Base-by-base conservation (phyloP, 768 basidiomycete genomes). In the Mycena chlorophos region DNA sequence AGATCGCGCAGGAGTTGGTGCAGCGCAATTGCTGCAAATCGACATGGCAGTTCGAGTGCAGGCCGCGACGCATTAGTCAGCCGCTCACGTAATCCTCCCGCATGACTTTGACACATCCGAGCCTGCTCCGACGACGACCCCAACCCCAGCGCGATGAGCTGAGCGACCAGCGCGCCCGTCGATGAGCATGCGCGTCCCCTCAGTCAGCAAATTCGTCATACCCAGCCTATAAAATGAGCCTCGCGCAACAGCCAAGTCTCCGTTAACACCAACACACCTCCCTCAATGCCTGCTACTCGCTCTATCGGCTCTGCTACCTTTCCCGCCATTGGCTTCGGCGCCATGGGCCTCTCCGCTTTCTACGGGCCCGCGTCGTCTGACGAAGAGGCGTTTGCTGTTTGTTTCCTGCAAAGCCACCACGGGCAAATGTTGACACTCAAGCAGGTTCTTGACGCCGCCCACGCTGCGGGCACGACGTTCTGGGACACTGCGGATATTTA, bases 401-500 rank as follows among this genome's bases (percentile, higher is more conserved):
- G 42, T 8, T 63, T 26, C 10, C 10, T 5, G 25, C n/a, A 19
- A 6, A 5, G 20, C n/a, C 20, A 20, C n/a, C 27, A 28, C 4
- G n/a, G 14, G 20, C 5, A 48, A 1, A 52, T 31, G 17, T 8
- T 34, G 31, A 34, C 20, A 19, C n/a, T 4, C n/a, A 20, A 20
- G 17, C 47, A 79, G 76, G 57, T 81, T 31, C 67, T 81, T 13
- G 79, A 82, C 51, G 71, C 71, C 5, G 71, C 75, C 0, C 70
- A 75, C 42, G 69, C 70, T 30, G 51, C 45, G 3, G 79, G 79
- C 5, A 77, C 72, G 58, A 81, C 69, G 1, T 71, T 74, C 56
- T 80, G 78, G 78, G 80, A 81, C 58, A 75, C 75, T 0, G 73
- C 78, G 4, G 73, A 79, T 52, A 42, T 70, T 17, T 81, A 80